These are phyloP conservation scores for Citrus maxima DNA, from an alignment of 345 rosid species.

Conservation along the genomic window DNA sequence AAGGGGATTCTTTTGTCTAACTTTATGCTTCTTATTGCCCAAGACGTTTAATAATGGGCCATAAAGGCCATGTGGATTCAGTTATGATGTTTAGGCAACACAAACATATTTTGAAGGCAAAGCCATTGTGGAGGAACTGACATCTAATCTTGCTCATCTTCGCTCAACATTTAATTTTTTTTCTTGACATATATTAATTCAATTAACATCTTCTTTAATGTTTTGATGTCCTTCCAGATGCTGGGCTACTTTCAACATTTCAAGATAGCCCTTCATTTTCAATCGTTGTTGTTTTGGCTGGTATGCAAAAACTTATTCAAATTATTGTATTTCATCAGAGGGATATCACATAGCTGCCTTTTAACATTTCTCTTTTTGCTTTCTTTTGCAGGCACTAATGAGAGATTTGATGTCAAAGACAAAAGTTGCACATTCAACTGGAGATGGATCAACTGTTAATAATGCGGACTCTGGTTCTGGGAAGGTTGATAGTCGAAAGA, in stretches of 20 bases:
- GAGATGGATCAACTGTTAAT: constrained; percentile 47
- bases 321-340: constrained; percentile 6
- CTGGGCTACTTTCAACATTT: constrained; percentile 80
- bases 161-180: neutral
- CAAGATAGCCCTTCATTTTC: constrained; percentile 77
- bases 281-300: constrained; percentile 80
- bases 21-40: too few species aligned
- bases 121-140: neutral
- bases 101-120: too few species aligned
- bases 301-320: constrained; percentile 38
- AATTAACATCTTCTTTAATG: constrained; percentile 7
- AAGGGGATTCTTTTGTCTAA: too few species aligned
- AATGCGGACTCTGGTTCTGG: constrained; percentile 39
- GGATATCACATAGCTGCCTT: neutral
- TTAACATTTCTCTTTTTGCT: constrained; percentile 12
- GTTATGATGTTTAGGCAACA: too few species aligned
- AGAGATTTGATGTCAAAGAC: constrained; percentile 76
- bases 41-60: too few species aligned
- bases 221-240: constrained; percentile 53
- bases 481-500: constrained; percentile 57
- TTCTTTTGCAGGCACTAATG: constrained; percentile 61
- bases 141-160: constrained; percentile 10
- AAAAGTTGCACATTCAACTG: constrained; percentile 44
- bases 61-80: too few species aligned
- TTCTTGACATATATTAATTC: neutral